Base-by-base conservation (phyloP, 2,329 filamentous ascomycete genomes). In the Pseudogymnoascus sp. region DNA sequence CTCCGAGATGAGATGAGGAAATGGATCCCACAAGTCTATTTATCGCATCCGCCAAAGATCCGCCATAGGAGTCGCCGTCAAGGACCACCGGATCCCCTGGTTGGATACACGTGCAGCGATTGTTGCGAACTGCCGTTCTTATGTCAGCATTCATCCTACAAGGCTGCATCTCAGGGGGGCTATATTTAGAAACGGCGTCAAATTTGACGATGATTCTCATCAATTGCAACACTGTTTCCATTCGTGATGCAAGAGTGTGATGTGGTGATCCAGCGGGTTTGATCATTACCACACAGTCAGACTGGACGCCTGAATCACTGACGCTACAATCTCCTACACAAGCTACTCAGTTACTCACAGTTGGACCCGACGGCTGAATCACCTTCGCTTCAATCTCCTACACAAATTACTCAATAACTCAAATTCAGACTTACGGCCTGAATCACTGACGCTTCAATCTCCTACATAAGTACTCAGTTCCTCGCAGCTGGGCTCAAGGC, bases 81-180 rank as follows among this genome's bases (percentile, higher is more conserved):
- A 54, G 43, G 47, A 54, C 47, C 47, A 54, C 47, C 47, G 28
- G 47, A 54, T 54, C 47, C 47, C 47, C 47, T 32, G 16, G 47
- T 54, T 54, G 47, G 47, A 54, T 54, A 54, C 47, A 54, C 47
- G 47, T 54, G 47, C 47, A 54, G 47, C 11, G 47, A 54, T 32
- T 54, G 47, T 20, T 20, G 28, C 28, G n/a, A 54, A 54, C 47
- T 54, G 47, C 43, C 43, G 43, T 54, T 54, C 43, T 54, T 54
- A 54, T 54, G 47, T 54, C 47, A 54, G 47, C 47, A 32, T 20
- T 12, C 47, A 54, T 54, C 25, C 25, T 54, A 54, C 43, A 54
- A 54, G 43, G 47, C 47, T 54, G 47, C 47, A 32, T 54, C 2
- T 16, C 14, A 1, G 16, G 28, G 25, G 43, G n/a, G 9, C 47